A percentile compares a stretch with the other conserved stretches of the same genome.
Evolutionary conservation across 805 yeast genomes (phyloP).

Genomic region (Vanderwaltozyma tropicalis): DNA sequence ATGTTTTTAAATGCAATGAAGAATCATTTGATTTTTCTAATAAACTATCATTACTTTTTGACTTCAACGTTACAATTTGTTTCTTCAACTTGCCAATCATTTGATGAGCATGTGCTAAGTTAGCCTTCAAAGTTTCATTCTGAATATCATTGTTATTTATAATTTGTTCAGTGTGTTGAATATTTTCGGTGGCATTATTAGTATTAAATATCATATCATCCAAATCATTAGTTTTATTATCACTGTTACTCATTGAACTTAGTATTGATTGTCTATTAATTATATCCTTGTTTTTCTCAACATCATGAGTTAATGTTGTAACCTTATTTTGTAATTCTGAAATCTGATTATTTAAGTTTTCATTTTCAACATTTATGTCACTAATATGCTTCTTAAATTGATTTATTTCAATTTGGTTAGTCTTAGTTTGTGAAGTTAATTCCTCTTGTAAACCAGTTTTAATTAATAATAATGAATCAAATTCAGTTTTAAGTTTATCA

Average conservation of each 20-base stretch:
- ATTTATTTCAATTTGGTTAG: conserved; percentile 53
- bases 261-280: conserved; percentile 14
- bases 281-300: conserved; percentile 24
- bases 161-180: too few species aligned
- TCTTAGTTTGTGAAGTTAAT: conserved; percentile 55
- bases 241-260: conserved; percentile 25
- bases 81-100: neutral
- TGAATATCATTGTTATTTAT: conserved; percentile 7
- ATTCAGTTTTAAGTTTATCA: conserved; percentile 1
- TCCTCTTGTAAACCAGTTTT: conserved; percentile 29
- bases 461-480: conserved; percentile 1
- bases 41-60: neutral
- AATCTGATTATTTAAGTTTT: conserved; percentile 43
- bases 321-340: conserved; percentile 55
- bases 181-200: too few species aligned
- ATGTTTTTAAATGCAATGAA: neutral
- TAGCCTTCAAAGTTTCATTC: conserved; percentile 1
- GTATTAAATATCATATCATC: neutral
- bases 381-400: conserved; percentile 20
- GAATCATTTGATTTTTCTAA: neutral
- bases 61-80: neutral
- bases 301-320: conserved; percentile 16
- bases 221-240: conserved; percentile 36
- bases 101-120: neutral
- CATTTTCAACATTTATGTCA: conserved; percentile 1